Conservation (phyloP, 2,329 filamentous ascomycete genomes). For the Sclerotinia glacialis region DNA sequence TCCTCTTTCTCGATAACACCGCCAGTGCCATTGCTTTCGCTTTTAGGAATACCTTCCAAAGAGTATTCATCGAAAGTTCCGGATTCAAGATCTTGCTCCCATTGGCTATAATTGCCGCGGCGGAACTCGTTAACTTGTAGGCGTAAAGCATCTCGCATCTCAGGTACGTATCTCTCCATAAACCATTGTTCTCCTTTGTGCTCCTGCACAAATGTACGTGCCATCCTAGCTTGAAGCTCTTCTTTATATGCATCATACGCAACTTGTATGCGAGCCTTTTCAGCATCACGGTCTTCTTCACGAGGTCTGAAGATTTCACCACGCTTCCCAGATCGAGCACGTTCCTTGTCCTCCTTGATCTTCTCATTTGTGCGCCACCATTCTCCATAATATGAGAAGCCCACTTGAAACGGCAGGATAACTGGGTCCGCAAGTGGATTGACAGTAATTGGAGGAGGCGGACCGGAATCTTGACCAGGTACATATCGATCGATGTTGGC, state of each 20-base stretch:
- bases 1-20: slow-evolving; percentile 91
- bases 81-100: slow-evolving; percentile 81
- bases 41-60: slow-evolving; percentile 89
- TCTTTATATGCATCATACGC: slow-evolving; percentile 67
- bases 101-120: slow-evolving; percentile 74
- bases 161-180: slow-evolving; percentile 85
- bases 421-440: slow-evolving; percentile 73
- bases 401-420: slow-evolving; percentile 73
- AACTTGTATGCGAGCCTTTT: slow-evolving; percentile 73
- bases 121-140: slow-evolving; percentile 77
- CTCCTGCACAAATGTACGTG: slow-evolving; percentile 81
- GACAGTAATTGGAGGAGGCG: slow-evolving; percentile 47
- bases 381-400: slow-evolving; percentile 81
- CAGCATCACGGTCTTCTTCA: slow-evolving; percentile 75
- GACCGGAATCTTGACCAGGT: slow-evolving; percentile 62
- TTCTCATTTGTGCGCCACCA: slow-evolving; percentile 83
- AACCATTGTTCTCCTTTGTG: slow-evolving; percentile 99
- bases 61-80: slow-evolving; percentile 94
- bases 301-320: slow-evolving; percentile 62
- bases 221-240: slow-evolving; percentile 73
- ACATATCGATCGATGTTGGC: slow-evolving; percentile 83
- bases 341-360: slow-evolving; percentile 78
- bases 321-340: slow-evolving; percentile 64
- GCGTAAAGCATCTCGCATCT: slow-evolving; percentile 73
- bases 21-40: slow-evolving; percentile 81